Base-by-base conservation (phyloP, 768 basidiomycete genomes). In the Filobasidium wieringae region DNA sequence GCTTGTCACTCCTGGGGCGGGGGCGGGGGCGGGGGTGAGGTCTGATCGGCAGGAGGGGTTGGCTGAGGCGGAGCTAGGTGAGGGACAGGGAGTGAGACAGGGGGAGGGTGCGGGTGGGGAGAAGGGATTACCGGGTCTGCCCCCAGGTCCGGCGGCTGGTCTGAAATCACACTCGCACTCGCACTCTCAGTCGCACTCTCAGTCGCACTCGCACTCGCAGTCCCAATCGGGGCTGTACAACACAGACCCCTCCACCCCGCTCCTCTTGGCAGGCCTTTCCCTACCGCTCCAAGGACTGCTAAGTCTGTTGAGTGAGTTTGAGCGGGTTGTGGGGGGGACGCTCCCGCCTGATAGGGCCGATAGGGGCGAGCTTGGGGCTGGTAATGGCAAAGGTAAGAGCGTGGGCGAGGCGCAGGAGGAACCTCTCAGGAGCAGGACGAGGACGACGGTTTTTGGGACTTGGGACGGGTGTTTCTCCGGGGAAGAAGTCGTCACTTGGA, bases 401-500 rank as follows among this genome's bases (percentile, higher is more conserved):
- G n/a, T n/a, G n/a, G n/a, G n/a, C n/a, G n/a, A n/a, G n/a, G n/a
- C n/a, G n/a, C n/a, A n/a, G n/a, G n/a, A n/a, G n/a, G n/a, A n/a
- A n/a, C n/a, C 68, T 26, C 53, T 69, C 17, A 67, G 66, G 19
- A 70, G 66, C 34, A 55, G 70, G 37, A 66, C 67, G 37, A 58
- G 68, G 29, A 65, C 55, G 36, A 69, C 69, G 9, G 68, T 73
- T 36, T 59, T 73, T 9, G 72, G 70, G 0, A 71, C 67, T 7
- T 72, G 69, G 51, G 69, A 83, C 29, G 85, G 88, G 57, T 84
- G 85, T 58, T 92, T 93, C 74, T 83, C 82, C 15, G 91, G 91
- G 29, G 88, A 89, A 39, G 90, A 93, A 63, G 84, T 95, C 62
- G 86, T 85, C 8, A 78, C 80, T 4, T 95, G 89, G 89, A 73